phyloP scores from a whole-genome alignment of 306 rosid genomes.

The Quillaja saponaria region DNA sequence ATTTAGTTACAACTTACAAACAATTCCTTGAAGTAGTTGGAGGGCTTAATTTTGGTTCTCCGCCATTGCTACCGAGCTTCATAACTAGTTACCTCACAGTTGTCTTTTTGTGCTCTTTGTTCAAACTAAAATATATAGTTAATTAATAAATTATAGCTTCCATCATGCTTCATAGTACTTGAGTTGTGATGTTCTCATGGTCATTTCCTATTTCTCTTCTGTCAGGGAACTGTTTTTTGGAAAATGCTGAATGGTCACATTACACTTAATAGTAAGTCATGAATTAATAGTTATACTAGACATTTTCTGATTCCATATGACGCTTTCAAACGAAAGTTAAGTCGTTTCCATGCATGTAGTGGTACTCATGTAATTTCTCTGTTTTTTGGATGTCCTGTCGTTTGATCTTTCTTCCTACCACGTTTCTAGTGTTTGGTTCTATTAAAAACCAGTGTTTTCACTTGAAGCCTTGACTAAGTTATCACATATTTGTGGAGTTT shows the following conservation, averaged over 20 bases:
- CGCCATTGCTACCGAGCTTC: constrained; percentile 27
- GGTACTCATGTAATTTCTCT: too few relatives aligned
- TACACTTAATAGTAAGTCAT: neutral
- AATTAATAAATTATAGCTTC: neutral
- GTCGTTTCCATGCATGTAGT: too few relatives aligned
- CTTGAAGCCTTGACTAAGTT: neutral
- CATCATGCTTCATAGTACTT: neutral
- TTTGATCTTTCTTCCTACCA: too few relatives aligned
- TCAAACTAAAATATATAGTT: constrained; percentile 4
- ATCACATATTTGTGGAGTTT: too few relatives aligned
- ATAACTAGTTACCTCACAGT: constrained; percentile 6
- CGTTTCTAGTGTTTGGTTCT: too few relatives aligned
- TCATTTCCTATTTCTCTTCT: neutral
- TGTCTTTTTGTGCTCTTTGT: constrained; percentile 23
- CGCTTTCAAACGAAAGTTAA: too few relatives aligned
- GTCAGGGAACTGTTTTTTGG: neutral
- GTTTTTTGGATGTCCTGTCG: too few relatives aligned
- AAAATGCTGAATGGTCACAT: too few relatives aligned
- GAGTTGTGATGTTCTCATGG: neutral
- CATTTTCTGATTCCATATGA: neutral
- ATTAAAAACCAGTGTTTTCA: too few relatives aligned
- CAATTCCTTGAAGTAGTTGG: constrained; percentile 44
- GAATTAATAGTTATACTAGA: neutral
- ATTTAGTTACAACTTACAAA: constrained; percentile 23
- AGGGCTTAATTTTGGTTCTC: constrained; percentile 39